Evolutionary conservation across 108 stramenopile genomes (phyloP), one percentile per base, ranked within the genome.

Genomic region (Seminavis robusta): DNA sequence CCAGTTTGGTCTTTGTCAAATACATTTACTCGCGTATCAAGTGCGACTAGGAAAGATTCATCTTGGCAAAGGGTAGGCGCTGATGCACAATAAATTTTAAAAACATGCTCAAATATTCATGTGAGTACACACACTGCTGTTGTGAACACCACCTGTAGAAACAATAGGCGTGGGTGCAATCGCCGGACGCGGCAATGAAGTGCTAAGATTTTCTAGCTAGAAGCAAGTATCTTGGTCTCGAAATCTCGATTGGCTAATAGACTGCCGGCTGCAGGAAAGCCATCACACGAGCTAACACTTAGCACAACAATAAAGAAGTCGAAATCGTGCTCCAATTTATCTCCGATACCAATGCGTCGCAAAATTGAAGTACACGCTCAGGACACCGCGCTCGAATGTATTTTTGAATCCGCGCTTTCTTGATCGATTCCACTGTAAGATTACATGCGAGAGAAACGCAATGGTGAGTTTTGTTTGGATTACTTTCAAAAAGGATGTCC

Each of bases 361-460:
- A 71, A 98, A 98, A 64, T 97, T 97, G 80, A 98, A 98, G 63
- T 92, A 93, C 32, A 99, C 74, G 5, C 93, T 84, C 47, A 98
- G 67, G 1, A 98, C 84, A 11, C 99, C 98, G n/a, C 97, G 87
- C 52, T 99, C 98, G 65, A 99, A 99, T 16, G 84, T 81, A 43
- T 90, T 96, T 28, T 76, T 75, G 67, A 92, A 99, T 5, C 98
- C 99, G 11, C 84, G 76, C 68, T 97, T 97, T 7, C 92, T 73
- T 39, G 85, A 88, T 43, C 72, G 79, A 55, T 96, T 95, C 99
- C 99, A 99, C 73, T n/a, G n/a, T n/a, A n/a, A n/a, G n/a, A n/a
- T n/a, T n/a, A n/a, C n/a, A n/a, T n/a, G n/a, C n/a, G n/a, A n/a
- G n/a, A n/a, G n/a, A n/a, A n/a, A n/a, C n/a, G n/a, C n/a, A n/a